Conservation (phyloP, 1,139 yeast genomes). For the Barnettozyma hawaiiensis region DNA sequence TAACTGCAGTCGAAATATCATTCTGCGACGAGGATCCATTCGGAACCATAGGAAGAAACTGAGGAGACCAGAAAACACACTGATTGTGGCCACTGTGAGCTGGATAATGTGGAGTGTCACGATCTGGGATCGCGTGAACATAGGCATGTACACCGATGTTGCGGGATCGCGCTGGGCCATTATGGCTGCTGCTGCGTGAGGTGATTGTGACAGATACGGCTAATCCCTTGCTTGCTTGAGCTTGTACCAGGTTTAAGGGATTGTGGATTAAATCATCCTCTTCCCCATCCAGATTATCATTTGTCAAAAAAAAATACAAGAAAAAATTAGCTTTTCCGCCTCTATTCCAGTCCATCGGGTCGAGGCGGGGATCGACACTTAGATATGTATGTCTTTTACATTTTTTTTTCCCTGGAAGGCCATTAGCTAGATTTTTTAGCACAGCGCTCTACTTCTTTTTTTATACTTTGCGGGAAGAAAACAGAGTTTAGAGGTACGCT, state of each 20-base stretch:
- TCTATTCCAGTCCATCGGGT: too few species aligned
- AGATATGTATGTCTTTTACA: too few species aligned
- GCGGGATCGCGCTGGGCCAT: neutral
- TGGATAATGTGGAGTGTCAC: constrained; percentile 11
- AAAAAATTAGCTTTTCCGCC: too few species aligned
- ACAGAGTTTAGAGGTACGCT: too few species aligned
- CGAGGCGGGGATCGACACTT: too few species aligned
- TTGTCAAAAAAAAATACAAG: too few species aligned
- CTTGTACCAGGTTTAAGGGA: neutral
- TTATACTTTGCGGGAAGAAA: too few species aligned
- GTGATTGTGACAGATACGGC: neutral
- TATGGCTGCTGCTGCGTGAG: neutral
- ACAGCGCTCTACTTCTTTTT: too few species aligned
- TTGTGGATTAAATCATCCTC: too few species aligned
- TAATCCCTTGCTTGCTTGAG: neutral
- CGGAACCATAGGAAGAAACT: constrained; percentile 18
- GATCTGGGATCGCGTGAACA: constrained; percentile 7
- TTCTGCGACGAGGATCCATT: constrained; percentile 20
- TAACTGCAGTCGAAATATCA: constrained; percentile 20
- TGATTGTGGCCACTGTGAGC: constrained; percentile 10
- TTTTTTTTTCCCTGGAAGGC: too few species aligned
- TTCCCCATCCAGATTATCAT: too few species aligned
- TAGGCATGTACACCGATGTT: neutral
- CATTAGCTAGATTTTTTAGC: too few species aligned
- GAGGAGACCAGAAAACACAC: constrained; percentile 15